These are phyloP conservation scores for Cerrena zonata DNA, from an alignment of 1,284 basidiomycete genomes.

Conservation along the genomic window DNA sequence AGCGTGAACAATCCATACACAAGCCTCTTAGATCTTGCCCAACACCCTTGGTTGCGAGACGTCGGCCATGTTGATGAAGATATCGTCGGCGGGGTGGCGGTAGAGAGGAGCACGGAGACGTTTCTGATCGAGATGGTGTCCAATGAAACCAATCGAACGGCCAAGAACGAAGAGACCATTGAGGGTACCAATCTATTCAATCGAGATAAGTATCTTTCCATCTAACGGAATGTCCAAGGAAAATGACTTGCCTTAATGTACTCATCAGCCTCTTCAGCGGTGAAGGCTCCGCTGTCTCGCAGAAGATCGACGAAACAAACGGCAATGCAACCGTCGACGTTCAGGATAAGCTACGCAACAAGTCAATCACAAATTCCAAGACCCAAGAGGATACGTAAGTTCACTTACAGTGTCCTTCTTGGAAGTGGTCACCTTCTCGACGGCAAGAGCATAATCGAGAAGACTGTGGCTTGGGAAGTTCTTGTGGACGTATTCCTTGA, in stretches of 20 bases:
- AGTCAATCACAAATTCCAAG: conserved; percentile 12
- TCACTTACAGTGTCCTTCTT: conserved; percentile 86
- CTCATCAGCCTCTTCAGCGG: conserved; percentile 91
- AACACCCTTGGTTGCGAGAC: conserved; percentile 72
- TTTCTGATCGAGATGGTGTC: conserved; percentile 93
- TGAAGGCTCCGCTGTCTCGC: conserved; percentile 90
- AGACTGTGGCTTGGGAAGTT: conserved; percentile 91
- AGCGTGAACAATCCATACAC: too few relatives aligned
- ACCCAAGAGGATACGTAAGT: too few relatives aligned
- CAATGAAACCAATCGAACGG: conserved; percentile 95
- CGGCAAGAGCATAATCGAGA: conserved; percentile 96
- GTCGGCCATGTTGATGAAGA: conserved; percentile 83
- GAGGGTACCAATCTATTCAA: conserved; percentile 70
- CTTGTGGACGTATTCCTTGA: conserved; percentile 94
- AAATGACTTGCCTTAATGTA: conserved; percentile 80
- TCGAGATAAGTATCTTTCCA: conserved; percentile 8
- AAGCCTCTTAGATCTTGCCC: conserved; percentile 48
- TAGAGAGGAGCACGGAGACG: conserved; percentile 87
- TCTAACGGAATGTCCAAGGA: too few relatives aligned
- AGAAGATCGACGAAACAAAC: conserved; percentile 97
- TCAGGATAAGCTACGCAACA: conserved; percentile 67
- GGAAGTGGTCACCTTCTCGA: conserved; percentile 94
- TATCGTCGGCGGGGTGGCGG: conserved; percentile 84
- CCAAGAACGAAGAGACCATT: conserved; percentile 97
- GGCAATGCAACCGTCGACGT: conserved; percentile 96